Conservation (phyloP, 306 rosid species). For the Trifolium fragiferum region DNA sequence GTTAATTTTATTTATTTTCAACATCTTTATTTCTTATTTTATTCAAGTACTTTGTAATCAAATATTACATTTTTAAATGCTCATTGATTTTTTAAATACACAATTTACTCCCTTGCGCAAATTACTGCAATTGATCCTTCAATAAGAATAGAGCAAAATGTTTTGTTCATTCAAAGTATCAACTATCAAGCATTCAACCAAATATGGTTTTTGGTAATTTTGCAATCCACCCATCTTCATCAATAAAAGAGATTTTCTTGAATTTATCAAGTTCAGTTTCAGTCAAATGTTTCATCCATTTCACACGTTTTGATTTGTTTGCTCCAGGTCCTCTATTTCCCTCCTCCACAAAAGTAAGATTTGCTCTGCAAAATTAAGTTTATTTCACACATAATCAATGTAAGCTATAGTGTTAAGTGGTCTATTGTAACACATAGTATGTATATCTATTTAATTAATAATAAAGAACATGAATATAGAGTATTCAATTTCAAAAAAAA, state of each 20-base stretch:
- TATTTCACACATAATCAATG: background rate
- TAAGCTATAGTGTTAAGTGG: background rate
- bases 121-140: background rate
- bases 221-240: constrained; percentile 53
- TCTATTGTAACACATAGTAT: too few relatives aligned
- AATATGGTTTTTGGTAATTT: constrained; percentile 23
- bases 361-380: constrained; percentile 12
- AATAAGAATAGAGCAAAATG: background rate
- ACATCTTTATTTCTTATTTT: too few relatives aligned
- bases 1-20: too few relatives aligned
- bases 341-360: constrained; percentile 45
- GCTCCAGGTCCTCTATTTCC: constrained; percentile 52
- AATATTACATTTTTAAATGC: too few relatives aligned
- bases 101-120: background rate
- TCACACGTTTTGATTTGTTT: constrained; percentile 38
- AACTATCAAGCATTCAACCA: too few relatives aligned
- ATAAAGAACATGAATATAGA: too few relatives aligned
- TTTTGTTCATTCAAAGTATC: background rate
- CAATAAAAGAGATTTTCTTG: constrained; percentile 35
- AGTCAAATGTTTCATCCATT: constrained; percentile 48
- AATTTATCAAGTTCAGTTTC: background rate
- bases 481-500: too few relatives aligned
- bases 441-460: too few relatives aligned
- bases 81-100: too few relatives aligned
- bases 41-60: too few relatives aligned